Evolutionary conservation across 1,284 basidiomycete genomes (phyloP), one percentile per base, ranked within the genome.

Genomic region (Phellopilus nigrolimitatus): DNA sequence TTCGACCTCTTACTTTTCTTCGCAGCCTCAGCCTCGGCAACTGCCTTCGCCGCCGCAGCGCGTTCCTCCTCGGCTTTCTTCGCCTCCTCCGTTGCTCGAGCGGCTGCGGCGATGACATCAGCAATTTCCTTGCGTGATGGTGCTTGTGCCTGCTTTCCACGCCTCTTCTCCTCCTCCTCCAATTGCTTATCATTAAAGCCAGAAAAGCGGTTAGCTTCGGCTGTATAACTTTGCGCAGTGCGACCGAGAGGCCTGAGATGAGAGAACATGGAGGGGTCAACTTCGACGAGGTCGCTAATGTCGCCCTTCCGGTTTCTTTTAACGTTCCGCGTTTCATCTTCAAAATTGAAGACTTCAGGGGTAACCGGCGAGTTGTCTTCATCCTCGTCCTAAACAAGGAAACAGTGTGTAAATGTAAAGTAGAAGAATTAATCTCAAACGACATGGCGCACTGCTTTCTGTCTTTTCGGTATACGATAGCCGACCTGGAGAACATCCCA

Each of bases 401-500:
- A 39, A 27, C 62, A 56, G 42, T 64, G 64, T 57, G 62, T 61
- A 30, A 48, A 40, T 9, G 59, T 50, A 13, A 54, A 54, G 15
- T 39, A 39, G 10, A 34, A n/a, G 31, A 44, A 30, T n/a, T n/a
- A n/a, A n/a, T n/a, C n/a, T n/a, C n/a, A n/a, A n/a, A n/a, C n/a
- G n/a, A n/a, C n/a, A 57, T 30, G 22, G 72, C 79, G 51, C 62
- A 72, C 65, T 36, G 60, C 67, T 63, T 75, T 78, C 41, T 74
- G 59, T 49, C 83, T 74, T 63, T 88, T 90, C 7, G 89, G 87
- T 77, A 97, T 95, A 58, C 91, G 84, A 66, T 90, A 94, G 7
- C 81, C 85, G 34, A 84, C 69, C 45, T 87, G 82, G 38, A 95
- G 74, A 15, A 73, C 74, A 28, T 80, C 76, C 93, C 93, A 97